Conservation (phyloP, 768 basidiomycete genomes). For the Tulasnella sp. region DNA sequence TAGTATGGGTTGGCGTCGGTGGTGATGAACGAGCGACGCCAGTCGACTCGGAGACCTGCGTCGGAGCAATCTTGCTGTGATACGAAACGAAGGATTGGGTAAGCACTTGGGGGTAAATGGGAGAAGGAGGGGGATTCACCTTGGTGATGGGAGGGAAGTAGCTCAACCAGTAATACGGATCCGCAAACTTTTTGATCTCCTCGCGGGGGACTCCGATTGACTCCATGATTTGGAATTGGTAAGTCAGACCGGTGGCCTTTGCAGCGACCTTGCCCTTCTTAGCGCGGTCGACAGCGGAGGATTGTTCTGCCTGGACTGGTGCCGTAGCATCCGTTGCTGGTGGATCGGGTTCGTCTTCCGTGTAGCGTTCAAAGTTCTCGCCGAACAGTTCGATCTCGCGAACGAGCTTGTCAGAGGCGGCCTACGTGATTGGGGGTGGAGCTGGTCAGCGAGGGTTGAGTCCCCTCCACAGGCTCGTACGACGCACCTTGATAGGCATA, state of each 20-base stretch:
- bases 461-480: background rate
- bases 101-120: background rate
- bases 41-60: slow-evolving; percentile 94
- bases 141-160: slow-evolving; percentile 96
- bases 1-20: slow-evolving; percentile 96
- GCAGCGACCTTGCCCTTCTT: slow-evolving; percentile 94
- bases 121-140: slow-evolving; percentile 39
- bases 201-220: slow-evolving; percentile 78
- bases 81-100: background rate
- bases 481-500: slow-evolving; percentile 94
- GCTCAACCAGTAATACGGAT: slow-evolving; percentile 85
- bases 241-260: slow-evolving; percentile 86
- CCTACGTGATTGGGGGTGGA: slow-evolving; percentile 39
- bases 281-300: slow-evolving; percentile 56
- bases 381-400: slow-evolving; percentile 97
- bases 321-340: slow-evolving; percentile 35
- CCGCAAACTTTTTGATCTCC: slow-evolving; percentile 94
- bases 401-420: slow-evolving; percentile 94
- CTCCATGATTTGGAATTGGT: slow-evolving; percentile 99
- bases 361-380: slow-evolving; percentile 68
- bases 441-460: background rate
- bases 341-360: slow-evolving; percentile 38
- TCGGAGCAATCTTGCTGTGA: slow-evolving; percentile 61
- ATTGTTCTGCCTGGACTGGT: slow-evolving; percentile 27
- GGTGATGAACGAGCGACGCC: slow-evolving; percentile 90